Conservation (phyloP, 768 basidiomycete species). For the Gymnopilus dilepis region DNA sequence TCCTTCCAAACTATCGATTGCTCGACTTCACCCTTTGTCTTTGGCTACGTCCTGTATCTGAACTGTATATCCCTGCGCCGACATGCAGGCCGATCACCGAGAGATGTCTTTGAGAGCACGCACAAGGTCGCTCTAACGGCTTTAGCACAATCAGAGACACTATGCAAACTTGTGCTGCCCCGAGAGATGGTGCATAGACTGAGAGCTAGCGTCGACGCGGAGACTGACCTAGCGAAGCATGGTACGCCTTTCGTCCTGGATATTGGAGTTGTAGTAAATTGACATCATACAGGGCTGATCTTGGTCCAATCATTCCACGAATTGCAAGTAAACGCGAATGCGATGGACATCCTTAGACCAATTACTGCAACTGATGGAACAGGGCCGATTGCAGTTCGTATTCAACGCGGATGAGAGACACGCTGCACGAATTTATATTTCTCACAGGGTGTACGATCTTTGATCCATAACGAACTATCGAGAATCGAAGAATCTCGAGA, state of each 20-base stretch:
- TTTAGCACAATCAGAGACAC: conserved; percentile 27
- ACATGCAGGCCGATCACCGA: conserved; percentile 25
- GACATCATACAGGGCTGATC: conserved; percentile 22
- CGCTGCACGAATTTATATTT: background rate
- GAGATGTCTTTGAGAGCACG: conserved; percentile 29
- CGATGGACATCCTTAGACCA: conserved; percentile 24
- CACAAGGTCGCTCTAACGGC: conserved; percentile 34
- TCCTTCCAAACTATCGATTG: conserved; percentile 30
- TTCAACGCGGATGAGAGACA: background rate
- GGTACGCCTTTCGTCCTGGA: conserved; percentile 24
- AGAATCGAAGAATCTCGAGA: conserved; percentile 29
- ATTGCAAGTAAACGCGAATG: conserved; percentile 21
- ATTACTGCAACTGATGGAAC: conserved; percentile 21
- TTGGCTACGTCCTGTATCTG: conserved; percentile 38
- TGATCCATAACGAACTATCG: conserved; percentile 25
- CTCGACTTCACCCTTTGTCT: conserved; percentile 31
- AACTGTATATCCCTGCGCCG: conserved; percentile 34
- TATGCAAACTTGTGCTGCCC: conserved; percentile 34
- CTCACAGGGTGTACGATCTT: conserved; percentile 24
- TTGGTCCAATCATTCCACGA: conserved; percentile 30
- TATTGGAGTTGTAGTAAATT: too few relatives aligned
- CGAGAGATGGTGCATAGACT: conserved; percentile 30
- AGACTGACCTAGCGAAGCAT: conserved; percentile 24
- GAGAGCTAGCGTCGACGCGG: conserved; percentile 25
- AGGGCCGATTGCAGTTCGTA: conserved; percentile 28